These are phyloP conservation scores for Tilletia walkeri DNA, from an alignment of 1,284 basidiomycete species.

Conservation along the genomic window DNA sequence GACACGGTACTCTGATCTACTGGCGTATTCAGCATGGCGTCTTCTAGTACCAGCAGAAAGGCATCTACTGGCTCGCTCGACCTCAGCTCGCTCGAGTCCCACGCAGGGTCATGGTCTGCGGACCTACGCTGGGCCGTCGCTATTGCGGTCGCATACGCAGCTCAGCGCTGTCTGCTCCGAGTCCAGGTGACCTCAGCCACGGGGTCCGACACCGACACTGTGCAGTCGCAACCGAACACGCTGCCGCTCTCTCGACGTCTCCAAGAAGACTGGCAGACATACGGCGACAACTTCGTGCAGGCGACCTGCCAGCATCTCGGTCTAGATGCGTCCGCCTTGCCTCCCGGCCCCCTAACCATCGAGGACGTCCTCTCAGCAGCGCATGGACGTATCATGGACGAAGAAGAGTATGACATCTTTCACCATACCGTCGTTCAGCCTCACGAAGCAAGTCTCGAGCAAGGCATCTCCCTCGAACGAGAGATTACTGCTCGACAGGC, in stretches of 20 bases:
- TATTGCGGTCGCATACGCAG: constrained; percentile 46
- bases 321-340: constrained; percentile 32
- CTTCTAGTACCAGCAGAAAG: too few species aligned
- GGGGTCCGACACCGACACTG: not conserved
- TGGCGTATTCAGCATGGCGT: too few species aligned
- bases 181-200: not conserved
- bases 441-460: constrained; percentile 31
- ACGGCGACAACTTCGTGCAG: not conserved
- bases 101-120: constrained; percentile 42
- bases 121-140: constrained; percentile 39
- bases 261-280: constrained; percentile 13
- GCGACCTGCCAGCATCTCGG: constrained; percentile 51
- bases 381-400: constrained; percentile 21
- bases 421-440: constrained; percentile 28
- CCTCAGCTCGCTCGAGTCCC: constrained; percentile 38
- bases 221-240: not conserved
- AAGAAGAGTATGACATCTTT: constrained; percentile 20
- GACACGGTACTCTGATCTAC: too few species aligned
- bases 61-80: constrained; percentile 27
- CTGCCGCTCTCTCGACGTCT: not conserved
- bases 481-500: constrained; percentile 8
- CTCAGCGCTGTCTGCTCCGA: constrained; percentile 25
- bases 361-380: constrained; percentile 36
- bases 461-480: constrained; percentile 7
- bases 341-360: constrained; percentile 36